These are phyloP conservation scores for Lolium perenne DNA, from an alignment of 176 grass and related monocot species.

Conservation along the genomic window DNA sequence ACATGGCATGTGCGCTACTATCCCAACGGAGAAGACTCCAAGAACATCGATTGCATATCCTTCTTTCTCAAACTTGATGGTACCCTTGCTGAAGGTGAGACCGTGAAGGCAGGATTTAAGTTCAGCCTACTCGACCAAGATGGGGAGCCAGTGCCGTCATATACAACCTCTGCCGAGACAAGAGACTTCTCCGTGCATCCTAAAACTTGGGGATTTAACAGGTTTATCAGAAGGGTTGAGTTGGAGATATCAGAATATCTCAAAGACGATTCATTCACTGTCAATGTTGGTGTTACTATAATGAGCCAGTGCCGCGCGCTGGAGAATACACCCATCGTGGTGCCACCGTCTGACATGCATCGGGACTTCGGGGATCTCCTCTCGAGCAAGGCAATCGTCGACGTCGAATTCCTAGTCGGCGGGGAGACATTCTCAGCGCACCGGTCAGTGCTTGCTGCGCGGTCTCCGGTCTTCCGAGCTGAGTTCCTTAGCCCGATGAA, in stretches of 20 bases:
- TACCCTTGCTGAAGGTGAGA: background rate
- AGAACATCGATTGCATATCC: background rate
- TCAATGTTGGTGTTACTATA: background rate
- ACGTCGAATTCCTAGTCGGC: too few species aligned
- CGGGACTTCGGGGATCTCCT: too few species aligned
- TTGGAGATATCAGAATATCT: conserved; percentile 27
- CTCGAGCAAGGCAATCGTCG: too few species aligned
- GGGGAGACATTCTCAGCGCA: too few species aligned
- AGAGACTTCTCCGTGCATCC: background rate
- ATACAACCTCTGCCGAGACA: background rate
- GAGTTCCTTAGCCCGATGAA: too few species aligned
- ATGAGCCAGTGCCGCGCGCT: too few species aligned
- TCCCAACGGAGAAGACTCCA: background rate
- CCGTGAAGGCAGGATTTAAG: background rate
- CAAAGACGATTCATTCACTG: background rate
- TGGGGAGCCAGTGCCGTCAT: background rate
- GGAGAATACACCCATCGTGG: background rate
- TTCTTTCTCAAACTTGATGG: background rate
- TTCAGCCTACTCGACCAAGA: background rate
- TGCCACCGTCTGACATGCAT: conserved; percentile 35
- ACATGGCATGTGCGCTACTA: background rate
- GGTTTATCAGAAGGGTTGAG: background rate
- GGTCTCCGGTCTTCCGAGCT: too few species aligned
- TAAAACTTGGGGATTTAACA: background rate
- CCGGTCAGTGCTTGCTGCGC: too few species aligned